Percentiles rank a stretch among this genome's conserved stretches.
Conservation (phyloP, 495 filamentous ascomycete species). For the Aspergillus incahuasiensis region DNA sequence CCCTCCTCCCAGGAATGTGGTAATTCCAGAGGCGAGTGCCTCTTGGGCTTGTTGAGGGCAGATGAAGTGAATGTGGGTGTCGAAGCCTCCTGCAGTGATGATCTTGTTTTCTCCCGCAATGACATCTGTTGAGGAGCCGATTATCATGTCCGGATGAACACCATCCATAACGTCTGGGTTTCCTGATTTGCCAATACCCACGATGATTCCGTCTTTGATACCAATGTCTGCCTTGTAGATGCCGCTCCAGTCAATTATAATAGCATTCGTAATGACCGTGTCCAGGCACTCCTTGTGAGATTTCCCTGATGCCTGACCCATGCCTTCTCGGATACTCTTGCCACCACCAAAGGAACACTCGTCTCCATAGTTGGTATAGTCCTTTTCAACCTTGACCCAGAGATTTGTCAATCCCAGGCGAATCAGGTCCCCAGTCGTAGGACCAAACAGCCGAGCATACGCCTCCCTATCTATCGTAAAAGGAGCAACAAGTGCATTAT, state of each 20-base stretch:
- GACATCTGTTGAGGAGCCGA: conserved; percentile 92
- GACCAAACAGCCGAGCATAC: conserved; percentile 88
- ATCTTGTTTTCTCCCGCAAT: conserved; percentile 93
- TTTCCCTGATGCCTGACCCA: conserved; percentile 86
- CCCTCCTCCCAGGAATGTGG: conserved; percentile 87
- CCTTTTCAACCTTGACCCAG: conserved; percentile 90
- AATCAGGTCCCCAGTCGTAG: conserved; percentile 81
- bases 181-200: conserved; percentile 90
- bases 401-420: conserved; percentile 80
- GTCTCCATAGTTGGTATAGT: conserved; percentile 80
- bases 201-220: conserved; percentile 82
- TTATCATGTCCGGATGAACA: conserved; percentile 71
- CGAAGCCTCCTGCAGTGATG: conserved; percentile 85
- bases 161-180: conserved; percentile 97
- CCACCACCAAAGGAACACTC: conserved; percentile 96
- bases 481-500: conserved; percentile 50
- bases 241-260: conserved; percentile 87
- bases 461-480: conserved; percentile 71
- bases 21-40: conserved; percentile 81
- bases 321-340: conserved; percentile 91
- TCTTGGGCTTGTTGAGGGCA: conserved; percentile 93
- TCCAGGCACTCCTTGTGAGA: conserved; percentile 69
- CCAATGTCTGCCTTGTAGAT: conserved; percentile 98
- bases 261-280: conserved; percentile 85
- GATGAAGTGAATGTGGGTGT: conserved; percentile 94